These are phyloP conservation scores for Hanseniaspora lachancei DNA, from an alignment of 805 yeast species.

Conservation along the genomic window DNA sequence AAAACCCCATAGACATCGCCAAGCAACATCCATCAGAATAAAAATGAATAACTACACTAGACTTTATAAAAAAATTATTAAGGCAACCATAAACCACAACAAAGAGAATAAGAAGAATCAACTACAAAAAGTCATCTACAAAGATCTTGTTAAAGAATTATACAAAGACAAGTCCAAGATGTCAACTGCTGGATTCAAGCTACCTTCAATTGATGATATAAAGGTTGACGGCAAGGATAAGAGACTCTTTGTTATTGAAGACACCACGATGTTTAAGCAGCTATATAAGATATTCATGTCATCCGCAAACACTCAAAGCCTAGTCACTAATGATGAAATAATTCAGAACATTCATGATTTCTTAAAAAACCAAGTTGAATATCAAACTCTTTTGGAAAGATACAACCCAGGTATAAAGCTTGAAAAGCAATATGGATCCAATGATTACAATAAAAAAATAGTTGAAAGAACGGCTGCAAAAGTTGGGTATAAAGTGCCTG, in stretches of 20 bases:
- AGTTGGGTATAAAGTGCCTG: conserved; percentile 72
- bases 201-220: conserved; percentile 15
- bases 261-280: conserved; percentile 18
- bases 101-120: conserved; percentile 15
- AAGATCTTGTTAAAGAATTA: conserved; percentile 3
- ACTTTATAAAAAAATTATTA: conserved; percentile 1
- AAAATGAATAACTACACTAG: conserved; percentile 14
- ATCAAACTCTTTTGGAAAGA: conserved; percentile 65
- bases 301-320: background rate
- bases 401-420: conserved; percentile 75
- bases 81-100: conserved; percentile 3
- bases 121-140: conserved; percentile 14
- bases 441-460: conserved; percentile 34
- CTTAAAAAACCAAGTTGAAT: conserved; percentile 59
- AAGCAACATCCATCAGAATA: too few species aligned
- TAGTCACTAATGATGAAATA: conserved; percentile 14
- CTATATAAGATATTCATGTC: conserved; percentile 16
- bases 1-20: too few species aligned
- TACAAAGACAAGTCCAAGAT: conserved; percentile 10
- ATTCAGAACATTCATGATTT: conserved; percentile 37
- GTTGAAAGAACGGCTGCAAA: conserved; percentile 68
- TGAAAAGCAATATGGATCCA: conserved; percentile 37
- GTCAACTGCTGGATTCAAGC: background rate
- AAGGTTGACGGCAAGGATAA: conserved; percentile 10
- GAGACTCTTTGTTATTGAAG: conserved; percentile 13